Percentiles rank a stretch among this genome's conserved stretches.
These are phyloP conservation scores for Fusarium tupiense DNA, from an alignment of 2,329 filamentous ascomycete genomes.

Conservation along the genomic window DNA sequence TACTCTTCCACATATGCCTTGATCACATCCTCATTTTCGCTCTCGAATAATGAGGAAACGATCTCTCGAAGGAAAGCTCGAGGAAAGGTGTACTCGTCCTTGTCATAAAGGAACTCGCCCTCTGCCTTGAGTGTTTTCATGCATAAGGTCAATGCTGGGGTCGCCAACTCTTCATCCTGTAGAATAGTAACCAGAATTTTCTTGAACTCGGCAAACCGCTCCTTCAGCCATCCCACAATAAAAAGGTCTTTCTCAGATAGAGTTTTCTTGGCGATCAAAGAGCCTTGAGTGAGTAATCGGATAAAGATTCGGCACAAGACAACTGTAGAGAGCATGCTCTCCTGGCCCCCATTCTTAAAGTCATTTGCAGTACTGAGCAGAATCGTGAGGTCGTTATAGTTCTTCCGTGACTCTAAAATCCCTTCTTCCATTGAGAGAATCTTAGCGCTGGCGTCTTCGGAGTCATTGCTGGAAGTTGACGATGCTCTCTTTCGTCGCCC, in stretches of 20 bases:
- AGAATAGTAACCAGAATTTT: slow-evolving; percentile 70
- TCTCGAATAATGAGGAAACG: slow-evolving; percentile 68
- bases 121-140: slow-evolving; percentile 90
- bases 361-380: slow-evolving; percentile 69
- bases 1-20: slow-evolving; percentile 82
- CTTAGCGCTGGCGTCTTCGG: slow-evolving; percentile 66
- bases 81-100: slow-evolving; percentile 75
- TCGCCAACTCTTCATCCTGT: slow-evolving; percentile 68
- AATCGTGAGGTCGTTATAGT: slow-evolving; percentile 89
- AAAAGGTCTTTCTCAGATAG: slow-evolving; percentile 78
- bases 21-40: slow-evolving; percentile 67
- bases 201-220: slow-evolving; percentile 77
- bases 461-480: slow-evolving; percentile 59
- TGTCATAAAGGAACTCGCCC: slow-evolving; percentile 67
- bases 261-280: slow-evolving; percentile 71
- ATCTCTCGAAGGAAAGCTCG: slow-evolving; percentile 72
- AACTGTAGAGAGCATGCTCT: slow-evolving; percentile 75
- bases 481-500: slow-evolving; percentile 60
- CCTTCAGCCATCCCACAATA: slow-evolving; percentile 81
- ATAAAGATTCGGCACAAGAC: slow-evolving; percentile 89
- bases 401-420: slow-evolving; percentile 84
- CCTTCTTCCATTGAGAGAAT: slow-evolving; percentile 82
- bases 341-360: slow-evolving; percentile 57
- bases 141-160: slow-evolving; percentile 77
- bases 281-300: slow-evolving; percentile 78